These are phyloP conservation scores for Triadica sebifera DNA, from an alignment of 345 rosid genomes.

Conservation along the genomic window DNA sequence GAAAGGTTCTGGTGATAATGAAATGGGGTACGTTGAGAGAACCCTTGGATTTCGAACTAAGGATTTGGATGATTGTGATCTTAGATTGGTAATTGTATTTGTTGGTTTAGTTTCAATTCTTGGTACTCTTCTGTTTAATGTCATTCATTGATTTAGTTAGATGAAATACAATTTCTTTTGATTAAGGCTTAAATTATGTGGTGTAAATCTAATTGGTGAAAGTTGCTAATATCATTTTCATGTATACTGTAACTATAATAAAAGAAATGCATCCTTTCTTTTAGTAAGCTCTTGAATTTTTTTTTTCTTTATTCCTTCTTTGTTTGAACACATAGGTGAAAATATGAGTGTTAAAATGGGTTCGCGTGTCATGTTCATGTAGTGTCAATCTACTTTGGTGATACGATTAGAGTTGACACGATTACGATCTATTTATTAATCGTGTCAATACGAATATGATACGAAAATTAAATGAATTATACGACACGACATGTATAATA, in stretches of 20 bases:
- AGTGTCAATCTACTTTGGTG: no score
- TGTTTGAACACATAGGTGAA: slow-evolving; percentile 47
- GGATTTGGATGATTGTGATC: slow-evolving; percentile 80
- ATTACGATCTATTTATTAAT: no score
- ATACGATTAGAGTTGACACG: no score
- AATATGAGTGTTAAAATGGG: no score
- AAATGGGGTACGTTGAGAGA: slow-evolving; percentile 89
- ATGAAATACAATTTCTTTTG: slow-evolving; percentile 2
- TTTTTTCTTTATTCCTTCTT: neutral
- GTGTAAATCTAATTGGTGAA: neutral
- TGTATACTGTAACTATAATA: neutral
- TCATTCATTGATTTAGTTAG: neutral
- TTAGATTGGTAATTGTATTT: slow-evolving; percentile 92
- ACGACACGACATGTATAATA: no score
- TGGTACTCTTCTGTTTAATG: neutral
- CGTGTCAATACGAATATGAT: no score
- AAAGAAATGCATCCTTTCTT: neutral
- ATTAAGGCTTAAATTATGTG: neutral
- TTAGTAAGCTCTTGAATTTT: neutral
- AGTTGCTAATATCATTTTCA: neutral
- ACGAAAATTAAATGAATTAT: no score
- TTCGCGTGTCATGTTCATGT: no score
- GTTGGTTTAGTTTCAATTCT: neutral
- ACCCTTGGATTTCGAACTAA: slow-evolving; percentile 86
- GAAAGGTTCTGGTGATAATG: slow-evolving; percentile 91